Conservation (phyloP, 2,329 filamentous ascomycete genomes). For the Aspergillus luchuensis region DNA sequence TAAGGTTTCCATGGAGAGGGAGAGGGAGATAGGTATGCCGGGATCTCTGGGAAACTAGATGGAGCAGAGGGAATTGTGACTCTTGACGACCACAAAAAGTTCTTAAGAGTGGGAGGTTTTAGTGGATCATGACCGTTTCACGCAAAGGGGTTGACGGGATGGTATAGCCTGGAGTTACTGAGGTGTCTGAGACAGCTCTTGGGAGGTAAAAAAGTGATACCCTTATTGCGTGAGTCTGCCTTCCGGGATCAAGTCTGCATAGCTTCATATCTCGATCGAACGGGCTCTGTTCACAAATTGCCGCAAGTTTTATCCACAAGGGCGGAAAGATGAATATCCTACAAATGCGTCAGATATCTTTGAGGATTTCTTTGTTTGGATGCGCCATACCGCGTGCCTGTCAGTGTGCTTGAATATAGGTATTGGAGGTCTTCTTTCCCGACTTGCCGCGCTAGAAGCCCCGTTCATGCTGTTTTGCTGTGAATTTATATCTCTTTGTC, state of each 20-base stretch:
- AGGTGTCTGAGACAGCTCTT: conserved; percentile 44
- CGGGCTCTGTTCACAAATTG: conserved; percentile 31
- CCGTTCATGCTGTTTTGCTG: conserved; percentile 24
- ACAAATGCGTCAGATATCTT: conserved; percentile 33
- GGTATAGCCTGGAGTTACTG: conserved; percentile 41
- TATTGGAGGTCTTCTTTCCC: conserved; percentile 31
- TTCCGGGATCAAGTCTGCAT: conserved; percentile 40
- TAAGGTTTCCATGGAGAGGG: neutral
- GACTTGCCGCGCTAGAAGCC: conserved; percentile 39
- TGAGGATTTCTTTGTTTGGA: conserved; percentile 31
- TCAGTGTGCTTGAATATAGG: conserved; percentile 31
- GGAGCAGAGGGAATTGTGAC: conserved; percentile 18
- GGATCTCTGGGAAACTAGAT: neutral
- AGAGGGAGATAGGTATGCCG: too few relatives aligned
- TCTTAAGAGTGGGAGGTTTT: conserved; percentile 22
- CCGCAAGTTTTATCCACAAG: conserved; percentile 29
- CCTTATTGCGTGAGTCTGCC: conserved; percentile 45
- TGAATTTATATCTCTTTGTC: conserved; percentile 12
- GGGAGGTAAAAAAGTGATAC: conserved; percentile 45
- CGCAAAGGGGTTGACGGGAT: conserved; percentile 30
- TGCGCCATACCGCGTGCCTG: conserved; percentile 23
- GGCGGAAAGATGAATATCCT: conserved; percentile 29
- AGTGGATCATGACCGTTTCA: conserved; percentile 35
- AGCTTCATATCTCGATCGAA: conserved; percentile 38
- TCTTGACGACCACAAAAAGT: conserved; percentile 31